Evolutionary conservation across 108 stramenopile species (phyloP).

Genomic region (Craspedostauros australis): DNA sequence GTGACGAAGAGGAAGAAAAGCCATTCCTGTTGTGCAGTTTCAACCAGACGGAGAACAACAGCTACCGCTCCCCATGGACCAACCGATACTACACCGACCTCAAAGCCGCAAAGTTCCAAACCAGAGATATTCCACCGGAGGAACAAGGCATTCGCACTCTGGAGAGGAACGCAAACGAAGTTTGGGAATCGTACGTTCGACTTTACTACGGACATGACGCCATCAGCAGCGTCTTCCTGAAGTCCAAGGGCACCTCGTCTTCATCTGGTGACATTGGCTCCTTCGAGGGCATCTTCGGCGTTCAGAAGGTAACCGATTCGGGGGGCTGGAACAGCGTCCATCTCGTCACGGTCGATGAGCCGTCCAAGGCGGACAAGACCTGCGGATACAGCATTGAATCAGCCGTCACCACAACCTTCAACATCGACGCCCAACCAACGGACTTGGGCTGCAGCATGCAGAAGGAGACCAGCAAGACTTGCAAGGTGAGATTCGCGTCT

Average conservation of each 20-base stretch:
- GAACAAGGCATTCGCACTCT: conserved; percentile 30
- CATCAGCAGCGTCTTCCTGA: conserved; percentile 81
- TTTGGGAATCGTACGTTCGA: conserved; percentile 89
- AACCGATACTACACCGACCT: conserved; percentile 31
- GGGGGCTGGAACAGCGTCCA: conserved; percentile 89
- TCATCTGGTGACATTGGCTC: conserved; percentile 5
- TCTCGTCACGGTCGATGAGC: conserved; percentile 67
- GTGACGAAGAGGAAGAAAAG: conserved; percentile 14
- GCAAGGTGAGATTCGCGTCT: background rate
- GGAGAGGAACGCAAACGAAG: conserved; percentile 74
- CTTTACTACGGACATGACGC: conserved; percentile 81
- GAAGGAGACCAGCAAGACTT: conserved; percentile 20
- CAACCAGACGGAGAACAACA: conserved; percentile 36
- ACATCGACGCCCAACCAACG: conserved; percentile 24
- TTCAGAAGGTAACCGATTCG: conserved; percentile 65
- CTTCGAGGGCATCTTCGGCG: conserved; percentile 63
- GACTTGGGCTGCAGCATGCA: conserved; percentile 35
- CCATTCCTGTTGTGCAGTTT: conserved; percentile 35
- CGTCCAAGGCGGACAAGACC: conserved; percentile 8
- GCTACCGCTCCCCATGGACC: conserved; percentile 54
- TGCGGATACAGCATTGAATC: conserved; percentile 66
- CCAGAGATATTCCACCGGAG: background rate
- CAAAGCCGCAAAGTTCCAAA: background rate
- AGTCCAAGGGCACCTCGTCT: conserved; percentile 36
- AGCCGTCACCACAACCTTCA: conserved; percentile 64